Conservation (phyloP, 2,329 filamentous ascomycete species). For the Hypoxylon sp. region DNA sequence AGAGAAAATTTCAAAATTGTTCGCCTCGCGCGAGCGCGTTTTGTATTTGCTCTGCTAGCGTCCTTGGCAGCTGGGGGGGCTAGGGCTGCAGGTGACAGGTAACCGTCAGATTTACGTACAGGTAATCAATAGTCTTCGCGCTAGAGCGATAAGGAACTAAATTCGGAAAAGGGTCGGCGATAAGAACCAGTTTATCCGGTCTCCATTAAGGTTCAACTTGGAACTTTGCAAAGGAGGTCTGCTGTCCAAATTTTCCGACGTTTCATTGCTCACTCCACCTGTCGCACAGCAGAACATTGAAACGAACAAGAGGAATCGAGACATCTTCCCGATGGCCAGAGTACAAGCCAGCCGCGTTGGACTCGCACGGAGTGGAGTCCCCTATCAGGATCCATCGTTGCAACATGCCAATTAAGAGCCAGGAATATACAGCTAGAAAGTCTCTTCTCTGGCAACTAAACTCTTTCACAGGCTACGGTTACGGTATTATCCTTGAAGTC, state of each 20-base stretch:
- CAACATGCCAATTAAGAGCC: neutral
- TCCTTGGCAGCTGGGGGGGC: conserved; percentile 17
- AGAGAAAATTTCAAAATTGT: conserved; percentile 54
- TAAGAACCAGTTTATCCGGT: conserved; percentile 28
- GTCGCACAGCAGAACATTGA: conserved; percentile 12
- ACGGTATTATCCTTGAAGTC: neutral
- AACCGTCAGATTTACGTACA: neutral
- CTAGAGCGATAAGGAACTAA: conserved; percentile 21
- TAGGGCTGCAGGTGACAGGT: conserved; percentile 19
- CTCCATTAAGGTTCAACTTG: neutral
- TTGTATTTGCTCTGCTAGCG: conserved; percentile 37
- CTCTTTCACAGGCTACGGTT: neutral
- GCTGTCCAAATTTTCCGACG: conserved; percentile 22
- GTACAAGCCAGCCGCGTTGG: neutral
- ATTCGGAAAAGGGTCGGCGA: conserved; percentile 25
- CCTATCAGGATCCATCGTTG: neutral
- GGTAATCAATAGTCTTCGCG: conserved; percentile 4
- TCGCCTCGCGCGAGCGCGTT: conserved; percentile 36
- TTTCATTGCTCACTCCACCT: conserved; percentile 12
- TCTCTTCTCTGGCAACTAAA: neutral
- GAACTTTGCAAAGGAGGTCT: neutral
- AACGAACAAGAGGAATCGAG: conserved; percentile 20
- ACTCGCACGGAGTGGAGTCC: neutral
- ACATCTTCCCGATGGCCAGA: conserved; percentile 2
- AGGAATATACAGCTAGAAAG: neutral